These are phyloP conservation scores for Casuarina cunninghamiana DNA, from an alignment of 306 rosid species.

Conservation along the genomic window DNA sequence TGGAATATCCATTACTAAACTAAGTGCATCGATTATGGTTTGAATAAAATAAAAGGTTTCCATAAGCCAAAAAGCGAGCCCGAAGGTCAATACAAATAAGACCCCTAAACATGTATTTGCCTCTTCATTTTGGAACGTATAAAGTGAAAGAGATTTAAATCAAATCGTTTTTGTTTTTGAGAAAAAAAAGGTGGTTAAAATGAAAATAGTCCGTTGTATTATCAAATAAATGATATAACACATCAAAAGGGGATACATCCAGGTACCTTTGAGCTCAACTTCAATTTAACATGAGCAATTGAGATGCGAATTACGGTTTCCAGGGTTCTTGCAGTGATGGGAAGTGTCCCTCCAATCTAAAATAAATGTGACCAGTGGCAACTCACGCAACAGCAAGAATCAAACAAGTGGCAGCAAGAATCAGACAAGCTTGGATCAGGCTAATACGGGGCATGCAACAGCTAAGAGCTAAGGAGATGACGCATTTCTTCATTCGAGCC, in stretches of 20 bases:
- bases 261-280: slow-evolving; percentile 76
- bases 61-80: not conserved
- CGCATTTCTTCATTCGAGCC: too few relatives aligned
- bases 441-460: too few relatives aligned
- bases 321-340: slow-evolving; percentile 95
- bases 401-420: too few relatives aligned
- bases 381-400: too few relatives aligned
- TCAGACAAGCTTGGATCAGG: too few relatives aligned
- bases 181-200: too few relatives aligned
- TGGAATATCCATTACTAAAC: not conserved
- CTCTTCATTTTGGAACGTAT: not conserved
- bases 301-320: slow-evolving; percentile 97
- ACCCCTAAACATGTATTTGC: not conserved
- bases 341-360: slow-evolving; percentile 94
- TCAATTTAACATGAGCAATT: slow-evolving; percentile 96
- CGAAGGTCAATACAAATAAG: not conserved
- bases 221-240: not conserved
- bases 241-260: not conserved
- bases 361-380: slow-evolving; percentile 28
- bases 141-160: not conserved
- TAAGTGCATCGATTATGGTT: not conserved
- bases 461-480: too few relatives aligned
- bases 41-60: not conserved
- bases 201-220: too few relatives aligned
- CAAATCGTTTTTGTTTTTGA: too few relatives aligned